Evolutionary conservation across 75 land plant genomes (phyloP).

Genomic region (Cryptomeria japonica): DNA sequence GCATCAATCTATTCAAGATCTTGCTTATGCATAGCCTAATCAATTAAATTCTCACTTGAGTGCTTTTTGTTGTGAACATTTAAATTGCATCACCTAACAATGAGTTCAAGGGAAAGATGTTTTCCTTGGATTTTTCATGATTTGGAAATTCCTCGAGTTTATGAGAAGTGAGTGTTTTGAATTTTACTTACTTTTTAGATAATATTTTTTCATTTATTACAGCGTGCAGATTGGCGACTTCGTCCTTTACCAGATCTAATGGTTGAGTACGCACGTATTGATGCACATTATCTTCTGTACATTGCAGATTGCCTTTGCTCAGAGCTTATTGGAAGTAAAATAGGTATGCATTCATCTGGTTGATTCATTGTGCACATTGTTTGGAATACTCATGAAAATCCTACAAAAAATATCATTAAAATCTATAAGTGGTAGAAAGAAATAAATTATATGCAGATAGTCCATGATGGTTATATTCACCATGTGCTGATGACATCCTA

Average conservation of each 20-base stretch:
- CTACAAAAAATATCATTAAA: background rate
- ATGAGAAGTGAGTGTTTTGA: background rate
- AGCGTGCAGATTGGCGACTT: slow-evolving; percentile 97
- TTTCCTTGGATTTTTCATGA: background rate
- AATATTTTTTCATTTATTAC: slow-evolving; percentile 3
- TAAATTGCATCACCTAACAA: background rate
- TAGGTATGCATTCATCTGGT: slow-evolving; percentile 31
- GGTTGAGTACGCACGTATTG: slow-evolving; percentile 81
- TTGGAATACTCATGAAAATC: background rate
- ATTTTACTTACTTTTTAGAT: background rate
- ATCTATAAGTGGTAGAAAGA: background rate
- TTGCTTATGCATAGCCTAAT: too few species aligned
- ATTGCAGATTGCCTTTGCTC: slow-evolving; percentile 70
- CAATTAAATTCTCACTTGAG: too few species aligned
- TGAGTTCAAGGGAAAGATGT: background rate
- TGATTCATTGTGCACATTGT: background rate
- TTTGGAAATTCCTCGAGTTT: background rate
- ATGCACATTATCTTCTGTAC: slow-evolving; percentile 93
- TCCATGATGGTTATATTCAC: background rate
- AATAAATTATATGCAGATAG: background rate
- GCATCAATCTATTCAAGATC: too few species aligned
- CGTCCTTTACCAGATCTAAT: slow-evolving; percentile 85
- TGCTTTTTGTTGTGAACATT: too few species aligned
- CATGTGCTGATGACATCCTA: background rate
- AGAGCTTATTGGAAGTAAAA: slow-evolving; percentile 47